phyloP scores from a whole-genome alignment of 495 filamentous ascomycete species.

The Clohesyomyces aquaticus region DNA sequence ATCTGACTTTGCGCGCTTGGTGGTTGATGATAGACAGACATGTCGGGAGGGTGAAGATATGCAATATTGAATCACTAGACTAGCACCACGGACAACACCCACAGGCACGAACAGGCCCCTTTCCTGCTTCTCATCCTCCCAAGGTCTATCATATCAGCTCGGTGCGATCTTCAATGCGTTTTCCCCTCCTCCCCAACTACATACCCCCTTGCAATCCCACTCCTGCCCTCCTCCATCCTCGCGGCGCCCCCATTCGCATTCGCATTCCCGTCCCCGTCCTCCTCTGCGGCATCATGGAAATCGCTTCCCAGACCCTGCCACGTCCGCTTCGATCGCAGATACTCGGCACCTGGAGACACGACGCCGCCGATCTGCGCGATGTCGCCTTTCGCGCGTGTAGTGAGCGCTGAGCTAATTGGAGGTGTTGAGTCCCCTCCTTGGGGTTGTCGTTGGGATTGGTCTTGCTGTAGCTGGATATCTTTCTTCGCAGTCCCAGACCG shows the following conservation, averaged over 20 bases:
- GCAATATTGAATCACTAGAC: no score
- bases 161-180: constrained; percentile 25
- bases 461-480: background rate
- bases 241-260: constrained; percentile 51
- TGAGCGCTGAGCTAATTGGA: constrained; percentile 52
- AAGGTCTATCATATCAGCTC: no score
- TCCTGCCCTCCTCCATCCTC: constrained; percentile 77
- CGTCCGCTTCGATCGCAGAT: constrained; percentile 75
- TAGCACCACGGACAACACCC: no score
- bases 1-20: no score
- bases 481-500: constrained; percentile 46
- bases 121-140: no score
- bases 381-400: constrained; percentile 67
- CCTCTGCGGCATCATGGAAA: constrained; percentile 69
- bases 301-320: constrained; percentile 95
- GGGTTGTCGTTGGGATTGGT: no score
- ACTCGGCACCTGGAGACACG: constrained; percentile 89
- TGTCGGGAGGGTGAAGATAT: no score
- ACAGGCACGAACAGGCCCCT: no score
- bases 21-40: no score
- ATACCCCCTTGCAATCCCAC: constrained; percentile 91
- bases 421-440: constrained; percentile 29
- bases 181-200: constrained; percentile 60
- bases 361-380: constrained; percentile 76
- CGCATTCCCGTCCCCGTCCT: constrained; percentile 57